Percentiles rank a stretch among this genome's conserved stretches.
These are phyloP conservation scores for Fonsecaea nubica DNA, from an alignment of 2,329 filamentous ascomycete species.

Conservation along the genomic window DNA sequence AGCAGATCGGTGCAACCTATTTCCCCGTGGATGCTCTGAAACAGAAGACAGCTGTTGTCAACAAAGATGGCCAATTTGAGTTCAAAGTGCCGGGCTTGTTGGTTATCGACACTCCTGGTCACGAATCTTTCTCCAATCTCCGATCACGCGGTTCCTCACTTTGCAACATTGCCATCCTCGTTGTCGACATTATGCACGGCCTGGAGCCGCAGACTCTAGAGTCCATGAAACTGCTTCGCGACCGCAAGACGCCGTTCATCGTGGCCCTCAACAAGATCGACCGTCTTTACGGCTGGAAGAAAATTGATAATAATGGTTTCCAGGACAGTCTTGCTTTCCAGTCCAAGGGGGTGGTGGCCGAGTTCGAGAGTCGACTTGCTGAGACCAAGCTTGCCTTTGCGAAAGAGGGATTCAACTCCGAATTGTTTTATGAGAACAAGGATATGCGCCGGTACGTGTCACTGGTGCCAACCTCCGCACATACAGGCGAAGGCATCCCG, in stretches of 20 bases:
- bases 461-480: constrained; percentile 94
- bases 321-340: constrained; percentile 88
- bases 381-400: constrained; percentile 92
- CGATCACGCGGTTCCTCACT: constrained; percentile 96
- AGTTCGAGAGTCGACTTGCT: constrained; percentile 88
- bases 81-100: constrained; percentile 97
- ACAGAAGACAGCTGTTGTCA: constrained; percentile 92
- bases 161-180: constrained; percentile 98
- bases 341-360: constrained; percentile 89
- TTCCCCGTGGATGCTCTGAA: constrained; percentile 93
- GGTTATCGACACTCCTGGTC: constrained; percentile 96
- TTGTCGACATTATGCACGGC: constrained; percentile 99
- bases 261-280: constrained; percentile 99
- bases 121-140: constrained; percentile 99
- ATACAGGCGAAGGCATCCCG: constrained; percentile 98
- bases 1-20: constrained; percentile 99
- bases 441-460: constrained; percentile 94
- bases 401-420: constrained; percentile 97
- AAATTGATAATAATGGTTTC: constrained; percentile 98
- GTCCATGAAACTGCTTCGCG: constrained; percentile 91
- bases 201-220: constrained; percentile 96
- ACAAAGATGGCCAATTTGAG: constrained; percentile 85
- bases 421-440: constrained; percentile 97
- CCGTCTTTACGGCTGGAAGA: constrained; percentile 98
- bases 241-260: constrained; percentile 96